A percentile compares a stretch with the other conserved stretches of the same genome.
Evolutionary conservation across 192 early-diverging fungal genomes (phyloP).

Genomic region (Gaertneriomyces semiglobifer): DNA sequence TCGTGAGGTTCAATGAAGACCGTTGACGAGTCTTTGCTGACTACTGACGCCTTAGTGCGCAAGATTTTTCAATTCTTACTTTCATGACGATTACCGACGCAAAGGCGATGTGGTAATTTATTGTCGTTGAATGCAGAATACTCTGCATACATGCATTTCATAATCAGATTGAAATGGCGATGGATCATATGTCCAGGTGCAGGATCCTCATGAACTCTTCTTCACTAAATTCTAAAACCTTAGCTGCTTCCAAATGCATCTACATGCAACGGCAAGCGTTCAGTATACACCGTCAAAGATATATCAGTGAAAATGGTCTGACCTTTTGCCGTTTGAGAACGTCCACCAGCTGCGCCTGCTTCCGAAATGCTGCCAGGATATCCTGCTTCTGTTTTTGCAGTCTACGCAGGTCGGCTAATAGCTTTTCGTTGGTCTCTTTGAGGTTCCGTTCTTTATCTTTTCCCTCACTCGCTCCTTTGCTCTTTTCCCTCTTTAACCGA

Average conservation of each 20-base stretch:
- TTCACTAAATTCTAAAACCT: constrained; percentile 50
- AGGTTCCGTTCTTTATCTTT: too few species aligned
- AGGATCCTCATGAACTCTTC: constrained; percentile 48
- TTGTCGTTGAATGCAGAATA: constrained; percentile 27
- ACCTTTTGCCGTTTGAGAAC: constrained; percentile 58
- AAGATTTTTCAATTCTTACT: constrained; percentile 91
- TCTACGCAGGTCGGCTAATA: constrained; percentile 45
- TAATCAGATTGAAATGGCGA: too few species aligned
- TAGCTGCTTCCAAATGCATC: constrained; percentile 52
- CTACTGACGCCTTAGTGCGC: constrained; percentile 46
- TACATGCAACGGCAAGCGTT: constrained; percentile 3
- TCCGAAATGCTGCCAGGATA: constrained; percentile 49
- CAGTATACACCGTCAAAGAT: background rate
- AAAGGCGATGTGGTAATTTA: constrained; percentile 80
- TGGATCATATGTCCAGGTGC: constrained; percentile 26
- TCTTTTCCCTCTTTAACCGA: too few species aligned
- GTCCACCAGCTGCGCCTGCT: constrained; percentile 50
- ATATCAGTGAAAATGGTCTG: background rate
- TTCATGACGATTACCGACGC: constrained; percentile 74
- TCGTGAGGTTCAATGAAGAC: background rate
- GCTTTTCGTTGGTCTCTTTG: constrained; percentile 24
- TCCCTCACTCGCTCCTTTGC: too few species aligned
- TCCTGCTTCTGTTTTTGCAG: constrained; percentile 51
- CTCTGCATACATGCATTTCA: background rate
- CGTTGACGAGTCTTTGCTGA: background rate